phyloP scores from a whole-genome alignment of 139 green algal species.

The Auxenochlorella pyrenoidosa region DNA sequence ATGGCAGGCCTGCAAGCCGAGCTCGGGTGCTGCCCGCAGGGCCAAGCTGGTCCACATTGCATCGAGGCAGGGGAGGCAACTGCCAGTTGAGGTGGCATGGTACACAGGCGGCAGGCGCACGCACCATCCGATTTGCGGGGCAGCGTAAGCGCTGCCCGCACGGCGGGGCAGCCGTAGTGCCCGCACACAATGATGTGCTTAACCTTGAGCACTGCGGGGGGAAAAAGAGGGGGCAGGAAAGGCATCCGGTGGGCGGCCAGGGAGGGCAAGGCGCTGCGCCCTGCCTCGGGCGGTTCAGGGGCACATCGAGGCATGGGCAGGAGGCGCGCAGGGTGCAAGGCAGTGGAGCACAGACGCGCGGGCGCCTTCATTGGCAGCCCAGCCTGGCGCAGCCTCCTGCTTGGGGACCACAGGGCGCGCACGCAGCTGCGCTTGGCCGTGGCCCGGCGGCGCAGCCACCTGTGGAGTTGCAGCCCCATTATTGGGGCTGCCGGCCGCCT shows the following conservation, averaged over 20 bases:
- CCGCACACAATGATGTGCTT: slow-evolving; percentile 84
- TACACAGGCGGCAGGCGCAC: background rate
- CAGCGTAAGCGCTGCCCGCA: slow-evolving; percentile 62
- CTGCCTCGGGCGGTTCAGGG: no score
- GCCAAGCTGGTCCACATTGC: background rate
- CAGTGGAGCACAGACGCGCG: no score
- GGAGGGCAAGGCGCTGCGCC: no score
- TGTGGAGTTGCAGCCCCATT: no score
- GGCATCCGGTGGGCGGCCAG: no score
- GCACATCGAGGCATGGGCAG: no score
- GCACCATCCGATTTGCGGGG: slow-evolving; percentile 31
- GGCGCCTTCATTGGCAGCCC: no score
- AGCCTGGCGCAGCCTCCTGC: no score
- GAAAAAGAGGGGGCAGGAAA: background rate
- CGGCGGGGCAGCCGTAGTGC: slow-evolving; percentile 83
- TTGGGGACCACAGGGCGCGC: background rate
- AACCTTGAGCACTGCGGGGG: slow-evolving; percentile 63
- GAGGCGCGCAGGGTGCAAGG: no score
- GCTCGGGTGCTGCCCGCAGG: no score
- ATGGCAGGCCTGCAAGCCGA: background rate
- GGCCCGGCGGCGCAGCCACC: background rate
- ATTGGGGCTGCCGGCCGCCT: no score
- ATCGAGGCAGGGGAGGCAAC: background rate
- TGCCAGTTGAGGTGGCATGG: no score
- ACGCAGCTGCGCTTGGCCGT: background rate